These are phyloP conservation scores for Epithele typhae DNA, from an alignment of 768 basidiomycete species.

Conservation along the genomic window DNA sequence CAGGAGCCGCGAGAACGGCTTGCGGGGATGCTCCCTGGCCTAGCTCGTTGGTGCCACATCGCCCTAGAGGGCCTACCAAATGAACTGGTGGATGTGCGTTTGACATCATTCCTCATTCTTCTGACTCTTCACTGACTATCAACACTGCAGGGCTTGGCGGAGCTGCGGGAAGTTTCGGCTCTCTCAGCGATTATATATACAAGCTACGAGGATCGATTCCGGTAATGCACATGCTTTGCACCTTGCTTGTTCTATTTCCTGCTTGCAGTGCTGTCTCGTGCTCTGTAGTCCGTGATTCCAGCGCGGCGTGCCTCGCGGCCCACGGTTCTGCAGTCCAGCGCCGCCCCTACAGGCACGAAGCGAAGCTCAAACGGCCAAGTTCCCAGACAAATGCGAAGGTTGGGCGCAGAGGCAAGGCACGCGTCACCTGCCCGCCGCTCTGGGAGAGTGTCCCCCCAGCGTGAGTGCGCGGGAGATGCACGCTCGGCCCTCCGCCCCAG, in stretches of 20 bases:
- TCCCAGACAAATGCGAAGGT: too few relatives aligned
- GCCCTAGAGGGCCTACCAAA: constrained; percentile 69
- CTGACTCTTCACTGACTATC: neutral
- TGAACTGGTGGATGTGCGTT: constrained; percentile 77
- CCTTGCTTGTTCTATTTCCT: neutral
- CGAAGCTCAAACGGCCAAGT: too few relatives aligned
- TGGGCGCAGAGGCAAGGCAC: too few relatives aligned
- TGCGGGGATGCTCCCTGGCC: constrained; percentile 75
- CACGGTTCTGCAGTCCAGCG: too few relatives aligned
- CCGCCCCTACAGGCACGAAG: too few relatives aligned
- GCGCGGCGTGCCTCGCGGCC: too few relatives aligned
- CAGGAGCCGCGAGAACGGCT: constrained; percentile 56
- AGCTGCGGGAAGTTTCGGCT: constrained; percentile 57
- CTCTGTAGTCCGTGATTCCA: too few relatives aligned
- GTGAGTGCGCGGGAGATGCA: too few relatives aligned
- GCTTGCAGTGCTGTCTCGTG: too few relatives aligned
- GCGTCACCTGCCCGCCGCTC: too few relatives aligned
- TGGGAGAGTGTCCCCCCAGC: too few relatives aligned
- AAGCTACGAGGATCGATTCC: constrained; percentile 56
- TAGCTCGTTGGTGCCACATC: constrained; percentile 73
- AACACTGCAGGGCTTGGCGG: constrained; percentile 50
- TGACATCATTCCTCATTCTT: neutral
- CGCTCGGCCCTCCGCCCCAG: too few relatives aligned
- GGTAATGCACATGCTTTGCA: constrained; percentile 20
- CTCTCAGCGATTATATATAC: constrained; percentile 73